phyloP scores from a whole-genome alignment of 495 filamentous ascomycete species.

The Tuber microsphaerosporum region DNA sequence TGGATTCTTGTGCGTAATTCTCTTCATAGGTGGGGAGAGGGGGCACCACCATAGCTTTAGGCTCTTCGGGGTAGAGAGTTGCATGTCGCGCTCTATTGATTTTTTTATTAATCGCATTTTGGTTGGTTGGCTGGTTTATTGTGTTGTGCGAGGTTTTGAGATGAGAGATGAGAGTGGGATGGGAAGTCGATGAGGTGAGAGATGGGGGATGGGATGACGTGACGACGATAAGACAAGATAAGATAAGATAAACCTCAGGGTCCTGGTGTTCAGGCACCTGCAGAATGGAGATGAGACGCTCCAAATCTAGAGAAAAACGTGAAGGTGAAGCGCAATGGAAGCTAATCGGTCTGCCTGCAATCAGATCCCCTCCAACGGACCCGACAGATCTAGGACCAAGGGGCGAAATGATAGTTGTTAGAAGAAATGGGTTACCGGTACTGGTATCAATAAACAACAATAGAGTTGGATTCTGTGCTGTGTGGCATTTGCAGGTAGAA shows the following conservation, averaged over 20 bases:
- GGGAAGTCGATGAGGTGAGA: background rate
- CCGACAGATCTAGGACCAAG: background rate
- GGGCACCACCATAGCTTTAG: slow-evolving; percentile 80
- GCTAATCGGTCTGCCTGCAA: background rate
- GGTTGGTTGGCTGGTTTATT: background rate
- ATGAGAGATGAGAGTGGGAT: background rate
- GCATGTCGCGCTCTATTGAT: slow-evolving; percentile 44
- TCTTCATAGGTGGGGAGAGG: too few species aligned
- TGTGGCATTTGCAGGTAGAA: too few species aligned
- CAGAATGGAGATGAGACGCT: background rate
- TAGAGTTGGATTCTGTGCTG: too few species aligned
- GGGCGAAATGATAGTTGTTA: too few species aligned
- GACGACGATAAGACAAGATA: slow-evolving; percentile 16
- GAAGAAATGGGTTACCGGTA: too few species aligned
- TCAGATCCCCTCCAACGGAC: too few species aligned
- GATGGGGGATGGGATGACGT: slow-evolving; percentile 6
- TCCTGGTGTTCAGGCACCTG: background rate
- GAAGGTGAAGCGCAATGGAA: background rate
- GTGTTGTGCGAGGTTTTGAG: background rate
- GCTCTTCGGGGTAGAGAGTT: slow-evolving; percentile 78
- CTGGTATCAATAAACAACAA: too few species aligned
- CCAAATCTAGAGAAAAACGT: background rate
- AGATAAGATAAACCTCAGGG: background rate
- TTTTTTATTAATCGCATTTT: slow-evolving; percentile 27
- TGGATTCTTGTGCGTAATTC: too few species aligned